Evolutionary conservation across 257 asterid genomes (phyloP).

Genomic region (Cynanchum wilfordii): DNA sequence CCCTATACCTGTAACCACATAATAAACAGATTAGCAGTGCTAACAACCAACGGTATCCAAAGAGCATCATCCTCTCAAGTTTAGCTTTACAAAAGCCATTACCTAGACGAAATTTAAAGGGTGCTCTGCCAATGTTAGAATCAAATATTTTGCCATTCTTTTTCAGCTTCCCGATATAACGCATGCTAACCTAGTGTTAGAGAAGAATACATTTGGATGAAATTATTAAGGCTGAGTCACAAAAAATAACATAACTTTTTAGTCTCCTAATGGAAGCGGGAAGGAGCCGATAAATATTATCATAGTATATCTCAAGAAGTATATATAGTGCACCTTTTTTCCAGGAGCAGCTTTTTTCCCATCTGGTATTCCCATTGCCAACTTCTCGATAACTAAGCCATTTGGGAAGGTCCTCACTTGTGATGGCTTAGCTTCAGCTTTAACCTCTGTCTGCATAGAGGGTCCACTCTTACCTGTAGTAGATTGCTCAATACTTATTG

Average conservation of each 20-base stretch:
- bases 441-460: slow-evolving; percentile 33
- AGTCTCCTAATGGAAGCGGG: neutral
- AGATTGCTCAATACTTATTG: slow-evolving; percentile 30
- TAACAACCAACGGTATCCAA: neutral
- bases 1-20: slow-evolving; percentile 64
- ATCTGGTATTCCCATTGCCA: slow-evolving; percentile 88
- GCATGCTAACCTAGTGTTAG: slow-evolving; percentile 57
- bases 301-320: neutral
- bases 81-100: slow-evolving; percentile 11
- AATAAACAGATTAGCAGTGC: slow-evolving; percentile 17
- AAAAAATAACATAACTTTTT: neutral
- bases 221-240: neutral
- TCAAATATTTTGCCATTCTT: slow-evolving; percentile 68
- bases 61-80: neutral
- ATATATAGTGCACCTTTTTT: slow-evolving; percentile 49
- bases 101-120: slow-evolving; percentile 90
- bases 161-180: slow-evolving; percentile 76
- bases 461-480: slow-evolving; percentile 27
- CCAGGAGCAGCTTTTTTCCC: slow-evolving; percentile 83
- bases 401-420: slow-evolving; percentile 73
- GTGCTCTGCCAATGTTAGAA: slow-evolving; percentile 68
- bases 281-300: neutral
- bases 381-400: slow-evolving; percentile 78
- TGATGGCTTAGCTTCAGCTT: slow-evolving; percentile 40
- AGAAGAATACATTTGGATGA: neutral